A percentile compares a stretch with the other conserved stretches of the same genome.
Conservation (phyloP, 2,329 filamentous ascomycete genomes). For the Trichophyton verrucosum region DNA sequence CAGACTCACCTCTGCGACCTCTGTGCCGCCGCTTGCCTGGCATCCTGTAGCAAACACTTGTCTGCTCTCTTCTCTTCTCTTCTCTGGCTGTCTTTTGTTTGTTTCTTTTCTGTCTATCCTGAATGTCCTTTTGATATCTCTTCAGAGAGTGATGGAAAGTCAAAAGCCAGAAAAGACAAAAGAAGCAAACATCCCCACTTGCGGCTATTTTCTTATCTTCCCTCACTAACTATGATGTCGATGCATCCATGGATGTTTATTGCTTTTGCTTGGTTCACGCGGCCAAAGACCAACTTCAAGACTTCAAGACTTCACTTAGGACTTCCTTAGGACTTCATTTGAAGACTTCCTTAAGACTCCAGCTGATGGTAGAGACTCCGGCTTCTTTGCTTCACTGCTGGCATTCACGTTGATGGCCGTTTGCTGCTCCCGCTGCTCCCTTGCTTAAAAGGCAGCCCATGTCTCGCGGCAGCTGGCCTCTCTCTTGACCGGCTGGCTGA, state of each 20-base stretch:
- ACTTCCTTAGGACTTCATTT: too few species aligned
- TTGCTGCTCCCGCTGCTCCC: too few species aligned
- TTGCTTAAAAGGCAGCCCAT: too few species aligned
- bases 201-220: not conserved
- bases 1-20: not conserved
- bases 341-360: too few species aligned
- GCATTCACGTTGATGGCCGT: not conserved
- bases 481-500: not conserved
- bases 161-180: not conserved
- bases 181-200: conserved; percentile 5
- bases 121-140: too few species aligned
- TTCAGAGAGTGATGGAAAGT: not conserved
- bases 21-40: not conserved
- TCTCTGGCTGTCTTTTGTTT: not conserved
- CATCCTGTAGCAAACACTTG: not conserved
- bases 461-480: too few species aligned
- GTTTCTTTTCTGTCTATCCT: not conserved
- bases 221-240: not conserved
- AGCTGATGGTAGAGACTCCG: too few species aligned
- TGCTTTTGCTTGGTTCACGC: not conserved
- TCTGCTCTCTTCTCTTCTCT: not conserved
- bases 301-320: too few species aligned
- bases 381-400: not conserved
- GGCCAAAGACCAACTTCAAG: too few species aligned
- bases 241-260: not conserved